These are phyloP conservation scores for Aschersonia sp. DNA, from an alignment of 2,329 filamentous ascomycete species.

Conservation along the genomic window DNA sequence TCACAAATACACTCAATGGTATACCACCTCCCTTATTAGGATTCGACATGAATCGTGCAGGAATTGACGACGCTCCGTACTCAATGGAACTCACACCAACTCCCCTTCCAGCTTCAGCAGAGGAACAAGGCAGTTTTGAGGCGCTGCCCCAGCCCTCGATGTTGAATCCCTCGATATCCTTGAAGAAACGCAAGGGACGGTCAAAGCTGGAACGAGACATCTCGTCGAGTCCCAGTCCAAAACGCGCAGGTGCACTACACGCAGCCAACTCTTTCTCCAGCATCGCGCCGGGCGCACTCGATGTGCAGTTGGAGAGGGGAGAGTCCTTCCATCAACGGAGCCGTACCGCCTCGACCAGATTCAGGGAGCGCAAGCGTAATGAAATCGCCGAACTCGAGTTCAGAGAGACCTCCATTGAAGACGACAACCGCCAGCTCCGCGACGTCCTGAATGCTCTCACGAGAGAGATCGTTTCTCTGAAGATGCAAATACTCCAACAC, in stretches of 20 bases:
- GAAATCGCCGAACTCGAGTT: conserved; percentile 6
- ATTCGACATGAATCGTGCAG: not conserved
- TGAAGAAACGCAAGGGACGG: no score
- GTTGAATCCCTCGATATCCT: no score
- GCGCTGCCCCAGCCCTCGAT: no score
- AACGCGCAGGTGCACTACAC: no score
- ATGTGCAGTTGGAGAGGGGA: not conserved
- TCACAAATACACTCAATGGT: not conserved
- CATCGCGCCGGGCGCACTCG: not conserved
- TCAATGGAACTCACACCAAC: not conserved
- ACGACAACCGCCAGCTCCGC: conserved; percentile 4
- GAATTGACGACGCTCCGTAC: not conserved
- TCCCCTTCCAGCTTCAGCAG: not conserved
- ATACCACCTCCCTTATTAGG: not conserved
- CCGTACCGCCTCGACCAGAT: conserved; percentile 12
- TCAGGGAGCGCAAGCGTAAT: conserved; percentile 9
- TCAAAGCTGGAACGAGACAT: no score
- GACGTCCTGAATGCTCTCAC: conserved; percentile 6
- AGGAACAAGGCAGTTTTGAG: no score
- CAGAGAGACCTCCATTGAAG: conserved; percentile 8
- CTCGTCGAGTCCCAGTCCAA: no score
- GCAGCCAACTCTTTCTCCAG: no score
- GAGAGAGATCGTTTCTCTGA: conserved; percentile 8
- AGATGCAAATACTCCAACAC: conserved; percentile 10
- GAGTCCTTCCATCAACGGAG: conserved; percentile 7